Base-by-base conservation (phyloP, 345 rosid species). In the Gossypium sturtianum region DNA sequence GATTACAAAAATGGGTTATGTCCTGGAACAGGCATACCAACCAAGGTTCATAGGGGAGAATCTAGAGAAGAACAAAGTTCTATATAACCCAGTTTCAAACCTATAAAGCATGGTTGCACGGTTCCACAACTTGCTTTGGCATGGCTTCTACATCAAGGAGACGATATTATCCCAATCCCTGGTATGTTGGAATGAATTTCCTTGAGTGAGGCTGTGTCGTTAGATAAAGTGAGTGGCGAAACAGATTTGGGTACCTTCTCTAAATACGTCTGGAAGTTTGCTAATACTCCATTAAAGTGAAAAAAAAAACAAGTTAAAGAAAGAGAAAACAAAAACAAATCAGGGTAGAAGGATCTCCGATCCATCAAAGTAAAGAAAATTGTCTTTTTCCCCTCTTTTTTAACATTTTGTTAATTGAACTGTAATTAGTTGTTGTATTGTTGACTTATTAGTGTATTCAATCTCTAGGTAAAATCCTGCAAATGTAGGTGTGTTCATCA, bases 111-210 rank as follows among this genome's bases (percentile, higher is more conserved):
- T 67, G 71, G 47, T n/a, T 83, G 87, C 74, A 83, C 77, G 1
- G 34, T 68, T 52, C 82, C 88, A 58, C 85, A 88, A 22, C 74
- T 88, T 5, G 87, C 89, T 73, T 74, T 88, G 20, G 82, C 88
- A 4, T 86, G 86, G 83, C 74, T 79, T 77, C 83, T 82, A 41
- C 84, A 82, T 79, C 86, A 83, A 11, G 88, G 87, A 44, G 76
- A 77, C 41, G 88, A 83, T 25, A 41, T 81, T 45, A 60, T 86
- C 74, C 88, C 88, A 2, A 84, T 88, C 53, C 87, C 87, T 19
- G 88, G 86, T 84, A 73, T 22, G 68, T 20, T 59, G 76, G 74
- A 74, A 80, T 79, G 89, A 80, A 72, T 84, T 84, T 13, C 34
- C 34, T 29, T 29, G 34, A 8, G 48, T 73, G 78, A 80, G 44